A percentile compares a stretch with the other conserved stretches of the same genome.
phyloP scores from a whole-genome alignment of 257 asterid genomes.

The Craterostigma plantagineum region DNA sequence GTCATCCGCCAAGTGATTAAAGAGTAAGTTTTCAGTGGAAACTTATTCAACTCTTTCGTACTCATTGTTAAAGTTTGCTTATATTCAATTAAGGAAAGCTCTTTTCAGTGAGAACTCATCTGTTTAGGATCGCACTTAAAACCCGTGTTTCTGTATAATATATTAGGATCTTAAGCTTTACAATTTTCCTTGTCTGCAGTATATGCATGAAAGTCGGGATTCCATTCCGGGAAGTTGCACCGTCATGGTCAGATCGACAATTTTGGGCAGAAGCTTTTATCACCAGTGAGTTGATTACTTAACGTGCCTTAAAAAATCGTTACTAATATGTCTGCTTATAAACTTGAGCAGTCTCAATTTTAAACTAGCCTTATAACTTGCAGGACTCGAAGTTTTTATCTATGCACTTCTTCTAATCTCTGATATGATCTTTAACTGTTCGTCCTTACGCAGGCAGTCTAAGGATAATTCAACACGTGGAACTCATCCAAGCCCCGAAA shows the following conservation, averaged over 20 bases:
- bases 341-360: too few species aligned
- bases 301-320: too few species aligned
- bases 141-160: too few species aligned
- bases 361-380: background rate
- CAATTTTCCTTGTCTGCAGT: slow-evolving; percentile 19
- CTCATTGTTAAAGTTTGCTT: too few species aligned
- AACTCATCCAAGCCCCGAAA: slow-evolving; percentile 47
- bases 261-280: slow-evolving; percentile 75
- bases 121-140: too few species aligned
- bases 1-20: slow-evolving; percentile 65
- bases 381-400: background rate
- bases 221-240: slow-evolving; percentile 69
- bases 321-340: too few species aligned
- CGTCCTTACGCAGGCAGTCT: slow-evolving; percentile 38
- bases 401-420: background rate
- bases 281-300: slow-evolving; percentile 39
- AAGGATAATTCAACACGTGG: slow-evolving; percentile 72
- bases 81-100: background rate
- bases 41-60: background rate
- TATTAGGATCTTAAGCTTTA: background rate
- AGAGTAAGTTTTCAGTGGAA: slow-evolving; percentile 59
- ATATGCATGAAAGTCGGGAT: slow-evolving; percentile 46
- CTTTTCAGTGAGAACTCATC: background rate
- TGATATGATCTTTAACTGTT: slow-evolving; percentile 3
- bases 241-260: slow-evolving; percentile 64